Percentiles rank a stretch among this genome's conserved stretches.
phyloP scores from a whole-genome alignment of 1,284 basidiomycete genomes.

The Microbotryomycetes sp. region DNA sequence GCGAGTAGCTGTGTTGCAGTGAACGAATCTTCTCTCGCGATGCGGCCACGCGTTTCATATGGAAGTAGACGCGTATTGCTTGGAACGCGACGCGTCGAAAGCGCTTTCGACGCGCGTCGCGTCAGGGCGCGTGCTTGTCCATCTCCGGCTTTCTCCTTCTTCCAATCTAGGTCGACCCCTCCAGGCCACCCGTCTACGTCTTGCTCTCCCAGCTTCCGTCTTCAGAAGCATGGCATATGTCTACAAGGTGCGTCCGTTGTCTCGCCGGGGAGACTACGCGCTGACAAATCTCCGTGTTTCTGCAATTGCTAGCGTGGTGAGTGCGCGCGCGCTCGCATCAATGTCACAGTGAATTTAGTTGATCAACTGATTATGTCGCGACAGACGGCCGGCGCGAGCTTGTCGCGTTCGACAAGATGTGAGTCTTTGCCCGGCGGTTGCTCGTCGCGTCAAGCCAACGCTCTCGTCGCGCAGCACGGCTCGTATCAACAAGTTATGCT shows the following conservation, averaged over 20 bases:
- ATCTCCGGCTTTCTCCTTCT: neutral
- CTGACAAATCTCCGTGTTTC: neutral
- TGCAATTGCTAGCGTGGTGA: constrained; percentile 19
- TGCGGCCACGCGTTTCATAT: too few species aligned
- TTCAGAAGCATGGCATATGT: constrained; percentile 25
- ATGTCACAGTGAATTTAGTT: neutral
- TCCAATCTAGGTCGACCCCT: neutral
- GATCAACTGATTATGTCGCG: constrained; percentile 1
- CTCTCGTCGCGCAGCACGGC: constrained; percentile 42
- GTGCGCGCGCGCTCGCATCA: neutral
- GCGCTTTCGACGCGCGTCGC: neutral
- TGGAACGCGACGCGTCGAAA: neutral
- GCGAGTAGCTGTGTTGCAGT: too few species aligned
- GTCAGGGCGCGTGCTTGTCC: neutral
- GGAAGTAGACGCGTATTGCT: too few species aligned
- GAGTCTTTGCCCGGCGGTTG: neutral
- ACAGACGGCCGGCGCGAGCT: constrained; percentile 64
- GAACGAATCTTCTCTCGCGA: too few species aligned
- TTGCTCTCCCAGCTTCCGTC: neutral
- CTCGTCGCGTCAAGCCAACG: neutral
- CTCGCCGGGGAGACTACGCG: neutral
- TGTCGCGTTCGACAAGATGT: constrained; percentile 83
- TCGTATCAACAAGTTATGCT: constrained; percentile 90
- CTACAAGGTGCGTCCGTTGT: constrained; percentile 23
- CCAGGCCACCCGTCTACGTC: neutral